Base-by-base conservation (phyloP, 148 eudicot species). In the Camellia japonica region DNA sequence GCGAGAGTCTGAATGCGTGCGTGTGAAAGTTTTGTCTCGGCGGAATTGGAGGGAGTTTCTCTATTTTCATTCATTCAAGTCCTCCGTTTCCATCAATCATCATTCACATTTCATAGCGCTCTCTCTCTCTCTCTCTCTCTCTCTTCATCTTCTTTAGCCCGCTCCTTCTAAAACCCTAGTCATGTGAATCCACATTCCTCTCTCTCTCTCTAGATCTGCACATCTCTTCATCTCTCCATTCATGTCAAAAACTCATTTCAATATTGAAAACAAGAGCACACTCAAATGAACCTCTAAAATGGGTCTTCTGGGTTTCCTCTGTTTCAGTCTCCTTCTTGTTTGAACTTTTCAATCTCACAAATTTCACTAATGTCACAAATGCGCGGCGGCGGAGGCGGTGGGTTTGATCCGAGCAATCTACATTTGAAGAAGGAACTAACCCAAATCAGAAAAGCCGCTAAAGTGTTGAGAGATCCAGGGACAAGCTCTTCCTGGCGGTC, bases 351-450 rank as follows among this genome's bases (percentile, higher is more conserved):
- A 73, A 73, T 12, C 11, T 41, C 64, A 75, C 10, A 62, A 66
- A 56, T 76, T 49, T 8, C 49, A 60, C 58, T 43, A 54, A 81
- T 79, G 84, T 78, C 77, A 12, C 81, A 86, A 75, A 81, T 73
- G 77, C 79, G 76, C 47, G 72, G 84, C 54, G 76, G 78, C 58
- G 52, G 59, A 0, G 90, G 85, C 1, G 83, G 67, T 1, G 80
- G 79, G 12, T 46, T 87, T 92, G 98, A 96, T 87, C 97, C 97
- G 46, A 93, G 99, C 83, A 93, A 89, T 81, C 83, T 93, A 76
- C 98, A 96, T 85, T 89, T 96, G 93, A 93, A 91, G 91, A 92
- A 88, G 71, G 99, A 96, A 78, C 78, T 96, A 71, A 96, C 98
- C n/a, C 99, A 93, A 87, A 96, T 96, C 68, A 85, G 93, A 9